Evolutionary conservation across 1,284 basidiomycete species (phyloP), one percentile per base, ranked within the genome.

Genomic region (Coniferiporia sulphurascens): DNA sequence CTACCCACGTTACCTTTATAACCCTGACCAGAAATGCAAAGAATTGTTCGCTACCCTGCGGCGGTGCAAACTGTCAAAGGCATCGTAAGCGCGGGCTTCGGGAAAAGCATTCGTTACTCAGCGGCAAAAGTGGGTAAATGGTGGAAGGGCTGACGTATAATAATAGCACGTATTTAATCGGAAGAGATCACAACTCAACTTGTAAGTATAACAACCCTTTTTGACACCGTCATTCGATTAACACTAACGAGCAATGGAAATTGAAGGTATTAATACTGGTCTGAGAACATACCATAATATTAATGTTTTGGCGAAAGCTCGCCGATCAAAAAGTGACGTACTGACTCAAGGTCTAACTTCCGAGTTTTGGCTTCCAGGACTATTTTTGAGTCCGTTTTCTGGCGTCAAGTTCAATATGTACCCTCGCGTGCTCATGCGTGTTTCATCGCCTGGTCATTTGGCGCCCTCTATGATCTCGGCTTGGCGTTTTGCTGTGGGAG

Each of bases 11-110:
- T 41, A 12, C 38, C 3, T 41, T 27, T 10, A 10, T 41, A 8
- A 12, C 38, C 38, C 38, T 41, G 38, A 15, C 38, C 7, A 92
- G 91, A 92, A 73, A 84, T 93, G 76, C 73, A 78, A 44, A 73
- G 75, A 27, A 95, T 95, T 68, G 93, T 97, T 54, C 80, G 86
- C 62, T 80, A 84, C 61, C 92, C 95, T 4, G 92, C 94, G 9
- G 84, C 91, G 3, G 78, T 91, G 10, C 94, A 98, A 74, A 83
- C 88, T 6, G 66, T 91, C 64, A 98, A 97, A 73, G 95, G 95
- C 7, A 70, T 97, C 55, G 80, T 91, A 17, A 94, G 89, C 57
- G 91, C 92, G 4, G 94, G 94, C 0, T 67, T 89, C 6, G 75
- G 79, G 49, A 95, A 95, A 78, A 92, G 89, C 68, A 63, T 87